Conservation (phyloP, 176 grass and related monocot genomes). For the Zizania latifolia region DNA sequence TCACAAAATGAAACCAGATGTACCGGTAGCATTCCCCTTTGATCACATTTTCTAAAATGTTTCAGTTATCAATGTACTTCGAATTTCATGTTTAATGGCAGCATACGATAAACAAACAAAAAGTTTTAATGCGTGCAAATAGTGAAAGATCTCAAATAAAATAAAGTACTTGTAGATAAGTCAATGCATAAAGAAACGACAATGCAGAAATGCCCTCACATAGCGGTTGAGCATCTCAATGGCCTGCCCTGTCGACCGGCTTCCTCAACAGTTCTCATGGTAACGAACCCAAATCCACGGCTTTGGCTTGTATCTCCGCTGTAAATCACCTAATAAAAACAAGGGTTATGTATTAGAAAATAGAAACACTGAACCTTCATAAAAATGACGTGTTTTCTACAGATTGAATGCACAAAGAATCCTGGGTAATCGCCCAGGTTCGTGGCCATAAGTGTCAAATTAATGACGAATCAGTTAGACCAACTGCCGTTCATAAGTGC, state of each 20-base stretch:
- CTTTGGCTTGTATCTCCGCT: slow-evolving; percentile 58
- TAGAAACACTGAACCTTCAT: not conserved
- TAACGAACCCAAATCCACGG: slow-evolving; percentile 82
- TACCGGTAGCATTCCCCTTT: not conserved
- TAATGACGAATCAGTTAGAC: not conserved
- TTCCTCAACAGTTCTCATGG: slow-evolving; percentile 77
- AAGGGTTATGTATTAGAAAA: not conserved
- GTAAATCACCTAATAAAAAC: slow-evolving; percentile 47
- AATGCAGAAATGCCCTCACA: slow-evolving; percentile 34
- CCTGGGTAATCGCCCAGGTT: too few species aligned
- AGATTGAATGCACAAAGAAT: not conserved
- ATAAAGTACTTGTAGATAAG: not conserved
- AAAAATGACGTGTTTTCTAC: not conserved
- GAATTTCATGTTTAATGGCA: not conserved
- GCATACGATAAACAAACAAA: not conserved
- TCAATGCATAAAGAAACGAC: not conserved
- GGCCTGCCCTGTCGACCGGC: slow-evolving; percentile 80
- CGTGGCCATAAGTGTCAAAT: too few species aligned
- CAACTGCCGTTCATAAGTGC: not conserved
- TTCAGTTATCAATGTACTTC: not conserved
- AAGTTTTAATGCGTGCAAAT: not conserved
- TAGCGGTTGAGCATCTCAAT: slow-evolving; percentile 66
- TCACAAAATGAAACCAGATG: not conserved
- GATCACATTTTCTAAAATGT: not conserved
- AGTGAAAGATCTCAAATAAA: not conserved